phyloP scores from a whole-genome alignment of 306 rosid species.

The Sphenostylis stenocarpa region DNA sequence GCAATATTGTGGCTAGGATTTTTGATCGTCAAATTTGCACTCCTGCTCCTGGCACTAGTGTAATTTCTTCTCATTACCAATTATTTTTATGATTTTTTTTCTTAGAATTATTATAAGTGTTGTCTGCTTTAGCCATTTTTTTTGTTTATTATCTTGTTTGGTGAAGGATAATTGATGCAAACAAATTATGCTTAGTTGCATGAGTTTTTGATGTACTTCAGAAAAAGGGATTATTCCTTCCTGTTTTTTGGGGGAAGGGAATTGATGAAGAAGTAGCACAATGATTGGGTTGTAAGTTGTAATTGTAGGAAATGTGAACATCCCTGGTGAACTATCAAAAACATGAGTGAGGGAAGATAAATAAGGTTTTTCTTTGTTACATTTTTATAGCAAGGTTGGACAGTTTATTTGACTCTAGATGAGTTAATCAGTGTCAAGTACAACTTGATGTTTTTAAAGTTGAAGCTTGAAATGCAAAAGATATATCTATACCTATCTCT shows the following conservation, averaged over 20 bases:
- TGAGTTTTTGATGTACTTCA: neutral
- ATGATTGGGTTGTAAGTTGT: neutral
- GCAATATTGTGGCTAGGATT: conserved; percentile 80
- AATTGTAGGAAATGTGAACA: conserved; percentile 1
- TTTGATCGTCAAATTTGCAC: conserved; percentile 85
- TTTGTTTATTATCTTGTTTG: neutral
- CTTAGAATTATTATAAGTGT: neutral
- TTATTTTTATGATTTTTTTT: neutral
- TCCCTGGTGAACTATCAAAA: neutral
- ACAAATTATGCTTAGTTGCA: conserved; percentile 3
- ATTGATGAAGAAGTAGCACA: neutral
- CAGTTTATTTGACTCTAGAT: neutral
- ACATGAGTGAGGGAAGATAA: neutral
- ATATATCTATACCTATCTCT: neutral
- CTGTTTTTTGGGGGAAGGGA: neutral
- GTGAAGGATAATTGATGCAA: neutral
- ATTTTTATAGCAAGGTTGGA: neutral
- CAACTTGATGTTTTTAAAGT: neutral
- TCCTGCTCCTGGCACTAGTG: conserved; percentile 86
- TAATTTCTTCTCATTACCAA: conserved; percentile 37
- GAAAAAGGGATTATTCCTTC: neutral
- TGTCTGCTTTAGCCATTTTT: neutral
- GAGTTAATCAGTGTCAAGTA: neutral
- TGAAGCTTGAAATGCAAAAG: neutral
- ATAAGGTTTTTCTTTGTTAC: conserved; percentile 23